phyloP scores from a whole-genome alignment of 345 rosid species.

The Pistacia vera region DNA sequence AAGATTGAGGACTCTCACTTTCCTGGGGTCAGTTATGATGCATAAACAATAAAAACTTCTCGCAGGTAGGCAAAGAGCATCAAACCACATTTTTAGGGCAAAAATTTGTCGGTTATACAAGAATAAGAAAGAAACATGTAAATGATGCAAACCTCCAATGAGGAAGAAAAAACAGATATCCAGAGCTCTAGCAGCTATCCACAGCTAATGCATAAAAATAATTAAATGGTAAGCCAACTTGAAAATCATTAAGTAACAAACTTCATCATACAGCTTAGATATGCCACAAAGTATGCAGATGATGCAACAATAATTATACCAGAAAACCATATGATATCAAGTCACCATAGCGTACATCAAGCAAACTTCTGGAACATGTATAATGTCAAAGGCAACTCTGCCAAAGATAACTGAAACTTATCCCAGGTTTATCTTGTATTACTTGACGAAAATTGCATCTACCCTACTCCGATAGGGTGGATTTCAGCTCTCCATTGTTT shows the following conservation, averaged over 20 bases:
- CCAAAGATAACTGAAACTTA: constrained; percentile 11
- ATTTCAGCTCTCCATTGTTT: constrained; percentile 70
- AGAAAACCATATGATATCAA: constrained; percentile 6
- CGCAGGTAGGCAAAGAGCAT: too few species aligned
- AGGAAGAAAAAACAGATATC: too few species aligned
- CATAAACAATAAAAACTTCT: too few species aligned
- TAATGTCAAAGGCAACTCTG: constrained; percentile 9
- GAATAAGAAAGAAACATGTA: too few species aligned
- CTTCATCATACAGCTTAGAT: not conserved
- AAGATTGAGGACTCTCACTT: too few species aligned
- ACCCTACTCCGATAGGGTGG: constrained; percentile 71
- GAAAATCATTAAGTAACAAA: not conserved
- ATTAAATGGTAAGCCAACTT: not conserved
- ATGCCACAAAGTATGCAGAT: not conserved
- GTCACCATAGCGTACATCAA: not conserved
- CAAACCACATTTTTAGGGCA: too few species aligned
- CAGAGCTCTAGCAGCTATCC: too few species aligned
- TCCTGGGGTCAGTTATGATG: too few species aligned
- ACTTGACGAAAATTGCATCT: not conserved
- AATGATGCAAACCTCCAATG: too few species aligned
- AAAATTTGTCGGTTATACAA: too few species aligned
- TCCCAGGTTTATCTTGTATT: constrained; percentile 4
- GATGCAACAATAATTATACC: not conserved
- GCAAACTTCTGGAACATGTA: constrained; percentile 14
- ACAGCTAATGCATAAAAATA: too few species aligned